Percentiles rank a stretch among this genome's conserved stretches.
These are phyloP conservation scores for Ophiostoma quercus DNA, from an alignment of 2,329 filamentous ascomycete genomes.

Conservation along the genomic window DNA sequence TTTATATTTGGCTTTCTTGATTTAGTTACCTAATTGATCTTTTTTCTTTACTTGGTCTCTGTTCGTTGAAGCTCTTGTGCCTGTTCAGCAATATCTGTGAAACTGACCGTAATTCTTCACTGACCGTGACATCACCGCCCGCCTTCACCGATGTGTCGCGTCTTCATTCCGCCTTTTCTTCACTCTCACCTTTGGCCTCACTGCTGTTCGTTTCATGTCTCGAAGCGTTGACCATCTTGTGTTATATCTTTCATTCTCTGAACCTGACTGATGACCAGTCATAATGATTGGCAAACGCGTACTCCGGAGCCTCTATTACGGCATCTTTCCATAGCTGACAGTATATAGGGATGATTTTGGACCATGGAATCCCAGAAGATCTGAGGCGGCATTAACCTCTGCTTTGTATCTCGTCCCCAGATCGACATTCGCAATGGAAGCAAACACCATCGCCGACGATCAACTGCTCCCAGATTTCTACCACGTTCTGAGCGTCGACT, in stretches of 20 bases:
- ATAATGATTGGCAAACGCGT: not conserved
- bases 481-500: slow-evolving; percentile 11
- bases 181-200: not conserved
- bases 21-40: not conserved
- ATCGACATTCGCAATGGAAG: not conserved
- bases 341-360: not conserved
- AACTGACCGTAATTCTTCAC: not conserved
- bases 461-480: slow-evolving; percentile 19
- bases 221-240: not conserved
- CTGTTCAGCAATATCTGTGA: not conserved
- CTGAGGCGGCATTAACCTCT: not conserved
- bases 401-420: not conserved
- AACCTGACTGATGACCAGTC: not conserved
- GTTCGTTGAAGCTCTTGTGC: not conserved
- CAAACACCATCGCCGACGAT: not conserved
- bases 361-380: not conserved
- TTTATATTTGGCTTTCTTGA: not conserved
- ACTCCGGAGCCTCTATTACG: not conserved
- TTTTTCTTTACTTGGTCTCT: not conserved
- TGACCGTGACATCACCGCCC: not conserved
- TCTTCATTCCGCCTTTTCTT: not conserved
- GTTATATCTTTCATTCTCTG: too few relatives aligned
- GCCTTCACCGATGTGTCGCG: not conserved
- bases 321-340: not conserved
- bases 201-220: slow-evolving; percentile 1